Conservation (phyloP, 495 filamentous ascomycete genomes). For the Xylaria longipes region DNA sequence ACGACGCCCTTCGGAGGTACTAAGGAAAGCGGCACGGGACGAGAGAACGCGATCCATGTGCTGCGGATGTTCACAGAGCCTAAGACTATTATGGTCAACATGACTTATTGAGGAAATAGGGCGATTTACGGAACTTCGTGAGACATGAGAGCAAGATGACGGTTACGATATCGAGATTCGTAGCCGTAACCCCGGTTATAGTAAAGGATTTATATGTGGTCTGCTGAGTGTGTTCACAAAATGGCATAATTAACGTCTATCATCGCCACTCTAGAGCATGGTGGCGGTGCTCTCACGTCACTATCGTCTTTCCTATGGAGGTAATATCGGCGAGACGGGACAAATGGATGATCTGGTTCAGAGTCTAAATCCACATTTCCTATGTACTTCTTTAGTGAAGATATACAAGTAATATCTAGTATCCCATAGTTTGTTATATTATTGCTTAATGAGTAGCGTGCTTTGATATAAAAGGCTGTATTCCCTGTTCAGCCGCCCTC, state of each 20-base stretch:
- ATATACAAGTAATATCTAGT: not conserved
- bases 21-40: conserved; percentile 58
- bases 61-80: conserved; percentile 52
- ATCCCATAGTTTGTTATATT: not conserved
- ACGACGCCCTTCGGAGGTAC: conserved; percentile 57
- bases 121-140: not conserved
- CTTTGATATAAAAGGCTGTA: not conserved
- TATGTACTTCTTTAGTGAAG: not conserved
- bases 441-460: not conserved
- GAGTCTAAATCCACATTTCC: not conserved
- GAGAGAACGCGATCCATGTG: conserved; percentile 52
- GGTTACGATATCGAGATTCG: not conserved
- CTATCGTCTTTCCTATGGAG: not conserved
- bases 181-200: not conserved
- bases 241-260: not conserved
- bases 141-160: not conserved
- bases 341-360: not conserved
- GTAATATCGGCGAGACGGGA: not conserved
- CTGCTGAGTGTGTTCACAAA: not conserved
- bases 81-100: conserved; percentile 58
- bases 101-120: conserved; percentile 34
- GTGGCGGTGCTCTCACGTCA: not conserved
- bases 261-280: not conserved
- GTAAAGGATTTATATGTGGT: not conserved
- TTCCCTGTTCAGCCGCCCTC: not conserved